Conservation (phyloP, 257 asterid species). For the Paraleonurus japonicus region DNA sequence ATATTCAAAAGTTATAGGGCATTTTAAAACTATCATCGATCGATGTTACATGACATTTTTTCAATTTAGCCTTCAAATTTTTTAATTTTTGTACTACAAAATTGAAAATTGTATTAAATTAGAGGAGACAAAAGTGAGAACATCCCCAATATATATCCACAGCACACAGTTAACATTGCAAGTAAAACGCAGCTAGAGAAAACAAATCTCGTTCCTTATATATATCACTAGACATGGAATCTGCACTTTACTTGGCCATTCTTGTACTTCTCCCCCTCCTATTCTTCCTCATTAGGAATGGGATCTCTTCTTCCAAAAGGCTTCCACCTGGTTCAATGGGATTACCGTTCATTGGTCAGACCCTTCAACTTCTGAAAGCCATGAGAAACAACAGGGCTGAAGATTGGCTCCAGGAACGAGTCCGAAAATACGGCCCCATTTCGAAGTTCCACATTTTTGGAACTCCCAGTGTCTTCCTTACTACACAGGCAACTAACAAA, state of each 20-base stretch:
- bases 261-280: background rate
- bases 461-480: background rate
- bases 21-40: too few relatives aligned
- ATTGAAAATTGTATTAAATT: too few relatives aligned
- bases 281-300: background rate
- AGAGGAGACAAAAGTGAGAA: too few relatives aligned
- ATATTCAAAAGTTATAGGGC: too few relatives aligned
- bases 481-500: background rate
- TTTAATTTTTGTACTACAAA: too few relatives aligned
- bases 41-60: too few relatives aligned
- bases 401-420: constrained; percentile 9
- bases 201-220: background rate
- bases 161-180: too few relatives aligned
- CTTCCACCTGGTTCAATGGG: constrained; percentile 13
- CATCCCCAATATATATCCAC: too few relatives aligned
- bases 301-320: background rate
- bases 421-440: constrained; percentile 19
- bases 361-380: background rate
- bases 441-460: background rate
- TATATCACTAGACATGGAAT: background rate
- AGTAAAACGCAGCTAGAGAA: background rate
- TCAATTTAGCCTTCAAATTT: too few relatives aligned
- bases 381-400: background rate
- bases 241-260: background rate
- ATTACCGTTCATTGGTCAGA: constrained; percentile 3